Evolutionary conservation across 139 green algal genomes (phyloP), one percentile per base, ranked within the genome.

Genomic region (Chlorella sp.): DNA sequence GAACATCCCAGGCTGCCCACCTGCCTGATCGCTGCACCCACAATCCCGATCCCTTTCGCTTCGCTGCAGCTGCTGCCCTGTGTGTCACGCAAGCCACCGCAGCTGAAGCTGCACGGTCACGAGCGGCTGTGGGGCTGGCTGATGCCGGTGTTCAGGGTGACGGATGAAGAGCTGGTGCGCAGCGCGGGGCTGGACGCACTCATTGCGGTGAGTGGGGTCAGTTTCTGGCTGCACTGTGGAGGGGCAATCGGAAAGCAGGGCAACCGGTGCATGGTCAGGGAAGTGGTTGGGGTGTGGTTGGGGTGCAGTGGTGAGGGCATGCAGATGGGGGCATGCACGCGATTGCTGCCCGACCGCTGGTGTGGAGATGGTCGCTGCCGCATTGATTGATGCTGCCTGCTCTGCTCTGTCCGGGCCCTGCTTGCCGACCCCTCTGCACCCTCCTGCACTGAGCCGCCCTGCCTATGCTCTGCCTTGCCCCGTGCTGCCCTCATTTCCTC

Each of bases 101-200:
- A 69, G 39, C 66, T 93, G 66, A 36, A 61, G 53, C 69, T 93
- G 66, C 61, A 57, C 32, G 90, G 90, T 26, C 57, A 86, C 79
- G 42, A 61, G 53, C 81, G 91, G 73, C 28, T 91, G 37, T 93
- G 82, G 81, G 88, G 86, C 30, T 95, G 92, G 92, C 85, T 95
- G 53, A 79, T 91, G 39, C 93, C 93, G 34, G 90, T 95, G 19
- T 94, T 95, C 80, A 88, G 28, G 0, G 91, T 92, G 26, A 89
- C 69, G 12, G 93, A 95, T 53, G 88, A 94, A 75, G 85, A 95
- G 32, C 34, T 95, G 75, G 85, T 95, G 48, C 85, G 84, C 60
- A 93, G 80, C 40, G 91, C 92, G 39, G 93, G 93, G 42, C 86
- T 95, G 75, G 93, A 95, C 80, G 91, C 93, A 28, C 78, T 95